Evolutionary conservation across 2,329 filamentous ascomycete species (phyloP).

Genomic region (Pseudogymnoascus sp.): DNA sequence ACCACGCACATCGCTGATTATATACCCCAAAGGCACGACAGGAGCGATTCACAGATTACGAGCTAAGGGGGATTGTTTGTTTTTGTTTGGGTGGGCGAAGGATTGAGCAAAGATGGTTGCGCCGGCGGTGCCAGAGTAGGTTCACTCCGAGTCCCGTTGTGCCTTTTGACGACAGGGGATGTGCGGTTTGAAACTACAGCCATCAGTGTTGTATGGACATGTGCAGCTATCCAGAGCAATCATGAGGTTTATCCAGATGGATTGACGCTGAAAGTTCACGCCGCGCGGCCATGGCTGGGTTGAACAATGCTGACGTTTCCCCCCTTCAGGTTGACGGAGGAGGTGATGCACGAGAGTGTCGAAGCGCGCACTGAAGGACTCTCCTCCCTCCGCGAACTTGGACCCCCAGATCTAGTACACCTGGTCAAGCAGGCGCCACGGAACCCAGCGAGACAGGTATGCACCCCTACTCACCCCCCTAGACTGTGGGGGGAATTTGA

Average conservation of each 20-base stretch:
- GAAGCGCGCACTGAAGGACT: conserved; percentile 89
- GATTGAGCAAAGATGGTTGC: conserved; percentile 49
- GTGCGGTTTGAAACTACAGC: not conserved
- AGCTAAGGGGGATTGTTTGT: conserved; percentile 4
- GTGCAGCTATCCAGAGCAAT: not conserved
- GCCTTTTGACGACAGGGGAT: not conserved
- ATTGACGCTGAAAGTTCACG: not conserved
- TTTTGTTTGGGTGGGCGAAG: not conserved
- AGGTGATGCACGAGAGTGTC: conserved; percentile 83
- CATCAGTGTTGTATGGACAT: not conserved
- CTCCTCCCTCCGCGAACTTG: conserved; percentile 79
- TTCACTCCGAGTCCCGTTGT: conserved; percentile 17
- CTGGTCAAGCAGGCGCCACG: conserved; percentile 68
- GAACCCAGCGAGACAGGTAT: conserved; percentile 51
- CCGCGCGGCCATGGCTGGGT: not conserved
- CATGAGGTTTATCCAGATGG: not conserved
- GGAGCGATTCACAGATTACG: not conserved
- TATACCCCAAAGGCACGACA: not conserved
- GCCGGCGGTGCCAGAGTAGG: conserved; percentile 71
- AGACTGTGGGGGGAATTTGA: not conserved
- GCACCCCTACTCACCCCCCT: conserved; percentile 3
- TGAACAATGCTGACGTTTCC: not conserved
- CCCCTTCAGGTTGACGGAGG: conserved; percentile 73
- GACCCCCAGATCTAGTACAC: conserved; percentile 92
- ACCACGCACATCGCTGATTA: not conserved